Evolutionary conservation across 2,329 filamentous ascomycete genomes (phyloP), one percentile per base, ranked within the genome.

Genomic region (Fusarium oligoseptatum): DNA sequence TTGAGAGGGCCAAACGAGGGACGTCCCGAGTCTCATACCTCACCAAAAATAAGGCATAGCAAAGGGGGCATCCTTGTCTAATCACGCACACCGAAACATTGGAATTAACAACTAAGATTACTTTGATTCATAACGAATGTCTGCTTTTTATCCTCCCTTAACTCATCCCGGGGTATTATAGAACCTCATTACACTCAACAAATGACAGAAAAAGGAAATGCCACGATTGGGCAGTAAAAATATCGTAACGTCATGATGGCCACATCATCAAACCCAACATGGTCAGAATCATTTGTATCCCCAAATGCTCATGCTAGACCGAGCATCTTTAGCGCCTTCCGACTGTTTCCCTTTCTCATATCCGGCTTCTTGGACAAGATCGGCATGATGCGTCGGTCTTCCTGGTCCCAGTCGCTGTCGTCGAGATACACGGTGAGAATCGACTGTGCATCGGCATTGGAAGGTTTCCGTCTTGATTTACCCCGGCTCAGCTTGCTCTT

Each of bases 251-350:
- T 78, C 76, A 64, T 78, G 24, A 75, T 29, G 27, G 24, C 66
- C 69, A 67, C 41, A 20, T 17, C 48, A 52, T 52, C 27, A n/a
- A 15, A 55, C 29, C 34, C 34, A 20, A 37, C 14, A 66, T 45
- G 45, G 39, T 39, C 36, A 60, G 27, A 22, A 15, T 55, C 15
- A 66, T 68, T 39, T 17, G 7, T 48, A 34, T 36, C 20, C 41
- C 22, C 12, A 27, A 9, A 29, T 29, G 52, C 22, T 75, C 36
- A 75, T 12, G 84, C 84, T 52, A 89, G 79, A 0, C 88, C 88
- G 1, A 90, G 81, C 77, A 88, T 89, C 78, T 88, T 89, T 62
- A 89, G 83, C 8, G 88, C 88, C 78, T 90, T 90, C 9, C 84
- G 83, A 60, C 83, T 87, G 66, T 85, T 86, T 2, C 82, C 84